A percentile compares a stretch with the other conserved stretches of the same genome.
phyloP scores from a whole-genome alignment of 116 monocot species.

The Dioscorea cayenensis region DNA sequence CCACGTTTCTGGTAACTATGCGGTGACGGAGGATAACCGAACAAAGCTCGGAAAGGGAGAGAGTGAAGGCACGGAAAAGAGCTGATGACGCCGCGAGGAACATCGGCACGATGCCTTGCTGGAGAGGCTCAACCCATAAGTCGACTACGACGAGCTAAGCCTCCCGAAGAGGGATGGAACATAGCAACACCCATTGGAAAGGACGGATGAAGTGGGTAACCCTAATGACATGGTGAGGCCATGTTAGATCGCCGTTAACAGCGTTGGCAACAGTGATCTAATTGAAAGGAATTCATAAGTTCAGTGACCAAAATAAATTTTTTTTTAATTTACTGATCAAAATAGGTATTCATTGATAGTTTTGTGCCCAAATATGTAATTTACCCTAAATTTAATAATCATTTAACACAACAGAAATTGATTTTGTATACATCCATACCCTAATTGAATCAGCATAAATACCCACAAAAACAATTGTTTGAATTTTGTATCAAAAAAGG shows the following conservation, averaged over 20 bases:
- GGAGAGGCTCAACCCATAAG: constrained; percentile 52
- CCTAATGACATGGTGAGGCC: too few species aligned
- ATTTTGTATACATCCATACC: neutral
- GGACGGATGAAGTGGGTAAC: constrained; percentile 42
- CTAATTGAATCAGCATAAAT: neutral
- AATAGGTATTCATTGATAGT: too few species aligned
- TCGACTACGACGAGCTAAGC: constrained; percentile 30
- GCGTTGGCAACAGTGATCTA: too few species aligned
- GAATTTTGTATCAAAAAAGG: neutral
- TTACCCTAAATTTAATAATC: neutral
- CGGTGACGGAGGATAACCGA: constrained; percentile 17
- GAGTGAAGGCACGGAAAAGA: constrained; percentile 29
- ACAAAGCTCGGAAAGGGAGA: constrained; percentile 13
- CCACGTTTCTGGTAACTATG: too few species aligned
- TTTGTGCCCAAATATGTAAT: too few species aligned
- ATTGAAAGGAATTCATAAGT: too few species aligned
- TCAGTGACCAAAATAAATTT: too few species aligned
- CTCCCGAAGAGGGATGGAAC: constrained; percentile 65
- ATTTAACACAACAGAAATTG: neutral
- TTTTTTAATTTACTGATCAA: too few species aligned
- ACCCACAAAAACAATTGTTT: neutral
- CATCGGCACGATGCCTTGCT: constrained; percentile 26
- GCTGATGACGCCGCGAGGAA: constrained; percentile 44
- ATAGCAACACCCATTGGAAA: constrained; percentile 65
- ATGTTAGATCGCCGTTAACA: too few species aligned